Base-by-base conservation (phyloP, 139 green algal species). In the Asterochloris erici region DNA sequence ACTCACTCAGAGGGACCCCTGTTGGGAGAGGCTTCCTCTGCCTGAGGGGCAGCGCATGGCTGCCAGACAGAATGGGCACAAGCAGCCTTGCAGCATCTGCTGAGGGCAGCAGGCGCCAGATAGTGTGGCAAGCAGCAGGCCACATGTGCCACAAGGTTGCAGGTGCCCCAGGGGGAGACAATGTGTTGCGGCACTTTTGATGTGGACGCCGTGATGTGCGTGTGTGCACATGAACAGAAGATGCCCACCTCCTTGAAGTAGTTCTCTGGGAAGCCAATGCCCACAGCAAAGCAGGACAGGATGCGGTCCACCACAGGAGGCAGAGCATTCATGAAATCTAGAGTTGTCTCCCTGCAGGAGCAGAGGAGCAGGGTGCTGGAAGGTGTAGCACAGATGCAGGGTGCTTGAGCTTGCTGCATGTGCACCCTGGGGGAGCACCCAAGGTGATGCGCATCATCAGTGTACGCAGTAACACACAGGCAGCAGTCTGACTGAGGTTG, bases 261-360 rank as follows among this genome's bases (percentile, higher is more conserved):
- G 12, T 79, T 10, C 14, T 19, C 16, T 4, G 28, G 27, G 74
- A 79, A 79, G 28, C 74, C 74, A 14, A 79, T 19, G 15, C 16
- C 74, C 1, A n/a, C 17, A 64, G 74, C 74, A 64, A 79, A 79
- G 29, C 27, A 64, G 16, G 74, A 79, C 1, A 79, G 27, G 4
- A 79, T 79, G 15, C 74, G 27, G 14, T 79, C 16, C 16, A 64
- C 74, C 28, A 79, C 74, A 1, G 74, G 74, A 17, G 16, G 74
- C 74, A 79, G 16, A 24, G 74, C 74, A 24, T 79, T 15, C 74
- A 79, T 79, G 74, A 79, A 79, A 0, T 19, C 28, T 13, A 79
- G 13, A 14, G 74, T 79, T 17, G 74, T 79, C 16, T 63, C 29
- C 74, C 74, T 79, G 74, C 74, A 27, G 66, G 19, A 71, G 66